phyloP scores from a whole-genome alignment of 306 rosid genomes.

The Vicia sativa region DNA sequence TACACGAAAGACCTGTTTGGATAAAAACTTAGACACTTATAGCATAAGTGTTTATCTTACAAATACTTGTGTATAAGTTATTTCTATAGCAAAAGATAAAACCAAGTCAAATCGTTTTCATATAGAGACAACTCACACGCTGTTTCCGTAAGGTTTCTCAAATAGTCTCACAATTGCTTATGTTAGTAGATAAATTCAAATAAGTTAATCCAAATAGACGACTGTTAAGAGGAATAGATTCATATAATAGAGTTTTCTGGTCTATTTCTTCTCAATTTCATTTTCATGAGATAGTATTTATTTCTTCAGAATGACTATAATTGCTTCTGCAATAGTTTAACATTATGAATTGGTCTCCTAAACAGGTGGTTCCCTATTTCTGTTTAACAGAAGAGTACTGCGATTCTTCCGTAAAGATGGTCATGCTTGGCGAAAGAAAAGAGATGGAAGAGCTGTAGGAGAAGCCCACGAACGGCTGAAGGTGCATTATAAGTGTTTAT shows the following conservation, averaged over 20 bases:
- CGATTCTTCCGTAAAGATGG: constrained; percentile 99
- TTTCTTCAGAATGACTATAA: constrained; percentile 12
- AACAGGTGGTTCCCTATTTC: constrained; percentile 92
- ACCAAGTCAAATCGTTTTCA: neutral
- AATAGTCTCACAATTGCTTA: neutral
- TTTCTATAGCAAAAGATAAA: neutral
- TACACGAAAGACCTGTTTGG: neutral
- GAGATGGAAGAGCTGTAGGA: constrained; percentile 92
- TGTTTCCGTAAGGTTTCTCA: neutral
- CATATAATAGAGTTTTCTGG: neutral
- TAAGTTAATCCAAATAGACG: too few species aligned
- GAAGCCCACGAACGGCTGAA: constrained; percentile 99
- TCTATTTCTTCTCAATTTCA: neutral
- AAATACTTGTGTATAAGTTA: neutral
- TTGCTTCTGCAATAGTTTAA: constrained; percentile 8
- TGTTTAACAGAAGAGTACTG: constrained; percentile 87
- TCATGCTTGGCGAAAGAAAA: constrained; percentile 94
- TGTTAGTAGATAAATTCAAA: neutral
- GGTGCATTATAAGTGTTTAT: constrained; percentile 53
- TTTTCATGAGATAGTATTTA: neutral
- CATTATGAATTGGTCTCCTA: constrained; percentile 32
- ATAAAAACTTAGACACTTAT: neutral
- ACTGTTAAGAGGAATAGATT: neutral
- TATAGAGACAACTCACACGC: neutral
- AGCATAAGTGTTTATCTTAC: neutral